Evolutionary conservation across 208 protist species (phyloP), one percentile per base, ranked within the genome.

Genomic region (Trypanosoma congolense): DNA sequence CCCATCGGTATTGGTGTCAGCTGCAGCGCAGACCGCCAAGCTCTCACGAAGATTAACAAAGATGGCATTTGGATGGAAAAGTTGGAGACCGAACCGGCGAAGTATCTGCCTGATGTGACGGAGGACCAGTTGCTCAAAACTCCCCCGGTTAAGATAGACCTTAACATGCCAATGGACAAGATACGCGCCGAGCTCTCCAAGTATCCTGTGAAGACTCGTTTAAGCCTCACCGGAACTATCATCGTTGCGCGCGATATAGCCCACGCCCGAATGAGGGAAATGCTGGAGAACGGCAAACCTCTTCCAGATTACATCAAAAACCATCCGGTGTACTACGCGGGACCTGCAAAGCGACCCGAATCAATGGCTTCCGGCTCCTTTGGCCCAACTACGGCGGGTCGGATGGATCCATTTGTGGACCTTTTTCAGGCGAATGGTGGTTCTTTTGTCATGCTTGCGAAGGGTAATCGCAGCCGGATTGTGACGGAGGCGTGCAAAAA

Each of bases 191-290:
- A 78, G 61, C 81, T 98, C 16, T 78, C 62, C 40, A 68, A 91
- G 75, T 82, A 93, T 74, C 89, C 90, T 8, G 86, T 97, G 50
- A 89, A 85, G 66, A 97, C 96, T 14, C 83, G 93, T 6, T 75
- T 98, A 41, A 93, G 78, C 25, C 90, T 98, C 30, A 96, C 76
- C 12, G 97, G 97, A 45, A 96, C 96, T 14, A 78, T 99, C 40
- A 84, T 99, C 38, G 97, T 99, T 10, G 97, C 97, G 1, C 88
- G 97, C 47, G 97, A 99, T 61, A 98, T 98, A 52, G 97, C 97
- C 10, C 97, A 99, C 72, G 93, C 96, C 31, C 90, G 93, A 53
- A 87, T 97, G 44, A 77, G 78, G 8, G 95, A 97, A 58, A 85
- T 95, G 63, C 62, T 98, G 1, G 83, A 96, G 40, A 64, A 46